phyloP scores from a whole-genome alignment of 2,329 filamentous ascomycete genomes.

The Clonostachys rhizophaga region DNA sequence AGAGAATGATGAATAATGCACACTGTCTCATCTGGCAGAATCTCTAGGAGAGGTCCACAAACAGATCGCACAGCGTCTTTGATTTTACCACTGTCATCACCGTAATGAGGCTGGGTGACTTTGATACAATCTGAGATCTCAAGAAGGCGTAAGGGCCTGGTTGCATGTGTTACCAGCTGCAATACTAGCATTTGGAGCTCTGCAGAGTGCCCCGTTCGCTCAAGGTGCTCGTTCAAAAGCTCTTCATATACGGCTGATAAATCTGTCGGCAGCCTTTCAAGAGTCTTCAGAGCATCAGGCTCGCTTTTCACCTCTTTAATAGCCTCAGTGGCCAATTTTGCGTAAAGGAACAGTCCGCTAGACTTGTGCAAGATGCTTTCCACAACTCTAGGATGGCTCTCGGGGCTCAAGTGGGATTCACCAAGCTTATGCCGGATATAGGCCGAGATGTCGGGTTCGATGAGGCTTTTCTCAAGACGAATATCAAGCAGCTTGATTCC shows the following conservation, averaged over 20 bases:
- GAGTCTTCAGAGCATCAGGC: too few relatives aligned
- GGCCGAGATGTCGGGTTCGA: slow-evolving; percentile 31
- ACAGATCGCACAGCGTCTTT: slow-evolving; percentile 29
- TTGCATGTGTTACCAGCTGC: slow-evolving; percentile 32
- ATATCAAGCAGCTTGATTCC: slow-evolving; percentile 17
- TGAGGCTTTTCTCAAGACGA: slow-evolving; percentile 24
- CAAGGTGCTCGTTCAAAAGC: slow-evolving; percentile 3
- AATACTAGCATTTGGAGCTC: slow-evolving; percentile 29
- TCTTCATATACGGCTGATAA: slow-evolving; percentile 5
- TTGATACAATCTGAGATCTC: slow-evolving; percentile 29
- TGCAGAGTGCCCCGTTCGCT: slow-evolving; percentile 17
- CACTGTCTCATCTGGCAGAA: slow-evolving; percentile 36
- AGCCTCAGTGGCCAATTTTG: slow-evolving; percentile 33
- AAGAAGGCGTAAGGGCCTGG: slow-evolving; percentile 31
- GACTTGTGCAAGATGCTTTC: slow-evolving; percentile 25
- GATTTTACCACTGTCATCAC: slow-evolving; percentile 12
- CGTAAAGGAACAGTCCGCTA: slow-evolving; percentile 39
- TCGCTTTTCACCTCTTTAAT: neutral
- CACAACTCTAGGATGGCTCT: slow-evolving; percentile 5
- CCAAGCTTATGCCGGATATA: slow-evolving; percentile 20
- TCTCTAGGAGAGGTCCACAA: slow-evolving; percentile 37
- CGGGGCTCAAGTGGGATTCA: slow-evolving; percentile 4
- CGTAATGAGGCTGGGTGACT: neutral
- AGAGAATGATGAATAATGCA: slow-evolving; percentile 41
- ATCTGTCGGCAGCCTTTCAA: slow-evolving; percentile 1